Evolutionary conservation across 1,139 yeast species (phyloP), one percentile per base, ranked within the genome.

Genomic region (Candida mesenterica): DNA sequence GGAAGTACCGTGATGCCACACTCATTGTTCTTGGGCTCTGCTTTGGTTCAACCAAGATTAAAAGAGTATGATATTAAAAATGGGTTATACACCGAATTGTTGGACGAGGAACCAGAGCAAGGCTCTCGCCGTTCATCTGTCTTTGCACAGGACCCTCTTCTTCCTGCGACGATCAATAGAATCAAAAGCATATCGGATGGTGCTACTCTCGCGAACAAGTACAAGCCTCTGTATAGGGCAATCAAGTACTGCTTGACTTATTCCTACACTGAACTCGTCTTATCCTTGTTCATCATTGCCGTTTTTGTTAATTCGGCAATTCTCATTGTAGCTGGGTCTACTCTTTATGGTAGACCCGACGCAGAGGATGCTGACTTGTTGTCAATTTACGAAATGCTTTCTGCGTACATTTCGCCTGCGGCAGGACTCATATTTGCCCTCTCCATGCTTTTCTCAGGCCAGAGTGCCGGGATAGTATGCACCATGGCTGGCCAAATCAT

Each of bases 1-100:
- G 94, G 94, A 23, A 85, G 89, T 31, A 83, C 92, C 0, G 90
- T 83, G 5, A 84, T 84, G 94, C 92, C 94, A 2, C 92, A 83
- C 51, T 81, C 89, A 0, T 65, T 84, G 38, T 83, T 76, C 48
- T 63, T 84, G 38, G 92, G 92, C 1, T 81, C 89, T 0, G 86
- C 87, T 4, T 69, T 84, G 36, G 92, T 83, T 3, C 89, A 82
- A 50, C 79, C 90, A 12, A 67, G 94, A 48, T 61, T 80, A 41
- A 78, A 78, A 52, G 88, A 82, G 33, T 81, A 65, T 46, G 88
- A 81, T 49, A 60, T 71, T 8, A 66, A 64, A 26, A 62, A 77
- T 40, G 79, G 80, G 3, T 41, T 44, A 23, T 42, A 50, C 10
- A 38, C 42, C 12, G 43, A 42, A 16, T 30, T 24, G 8, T 30